These are phyloP conservation scores for Suhomyces sp. DNA, from an alignment of 805 yeast genomes.

Conservation along the genomic window DNA sequence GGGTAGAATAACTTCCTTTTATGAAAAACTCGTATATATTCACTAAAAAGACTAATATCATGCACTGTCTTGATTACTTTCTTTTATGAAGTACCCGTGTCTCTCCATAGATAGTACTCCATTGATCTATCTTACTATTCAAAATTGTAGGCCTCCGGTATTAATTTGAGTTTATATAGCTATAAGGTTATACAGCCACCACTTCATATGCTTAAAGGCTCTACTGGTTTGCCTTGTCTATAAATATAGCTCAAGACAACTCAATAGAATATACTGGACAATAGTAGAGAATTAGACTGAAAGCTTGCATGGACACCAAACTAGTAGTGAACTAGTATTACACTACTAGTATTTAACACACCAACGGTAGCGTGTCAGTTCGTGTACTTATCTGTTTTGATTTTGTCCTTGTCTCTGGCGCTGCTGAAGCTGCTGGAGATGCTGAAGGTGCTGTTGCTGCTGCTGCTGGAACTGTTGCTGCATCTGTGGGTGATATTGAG, in stretches of 20 bases:
- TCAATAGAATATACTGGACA: not conserved
- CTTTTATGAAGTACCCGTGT: no score
- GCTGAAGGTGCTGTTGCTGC: conserved; percentile 1
- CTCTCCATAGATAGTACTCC: no score
- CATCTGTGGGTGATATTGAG: not conserved
- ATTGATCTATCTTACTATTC: no score
- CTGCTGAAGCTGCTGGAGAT: conserved; percentile 1
- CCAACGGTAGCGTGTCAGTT: not conserved
- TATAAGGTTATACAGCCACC: not conserved
- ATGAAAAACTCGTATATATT: no score
- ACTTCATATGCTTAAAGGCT: not conserved
- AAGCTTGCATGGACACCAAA: not conserved
- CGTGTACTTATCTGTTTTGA: not conserved
- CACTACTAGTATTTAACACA: not conserved
- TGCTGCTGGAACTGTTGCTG: conserved; percentile 2
- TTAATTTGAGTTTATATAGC: not conserved
- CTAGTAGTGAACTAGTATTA: no score
- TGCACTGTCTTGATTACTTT: no score
- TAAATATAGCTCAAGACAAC: not conserved
- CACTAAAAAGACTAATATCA: not conserved
- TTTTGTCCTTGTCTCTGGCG: not conserved
- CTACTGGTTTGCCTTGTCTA: not conserved
- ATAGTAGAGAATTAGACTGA: not conserved
- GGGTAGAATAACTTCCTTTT: not conserved
- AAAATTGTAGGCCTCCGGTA: not conserved